Evolutionary conservation across 768 basidiomycete species (phyloP).

Genomic region (Russula foetens): DNA sequence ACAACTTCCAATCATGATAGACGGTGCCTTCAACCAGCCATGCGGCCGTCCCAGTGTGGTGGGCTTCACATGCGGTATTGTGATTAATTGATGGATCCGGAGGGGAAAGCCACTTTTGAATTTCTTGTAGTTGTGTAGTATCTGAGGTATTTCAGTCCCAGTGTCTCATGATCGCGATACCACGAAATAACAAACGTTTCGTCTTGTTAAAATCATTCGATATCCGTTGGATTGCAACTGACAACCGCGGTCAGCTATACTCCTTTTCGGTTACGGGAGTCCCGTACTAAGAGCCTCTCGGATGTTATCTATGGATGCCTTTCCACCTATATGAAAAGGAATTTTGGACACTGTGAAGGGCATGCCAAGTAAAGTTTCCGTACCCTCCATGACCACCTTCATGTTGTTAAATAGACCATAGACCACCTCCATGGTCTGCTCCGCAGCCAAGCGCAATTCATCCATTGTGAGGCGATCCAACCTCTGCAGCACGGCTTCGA

Average conservation of each 20-base stretch:
- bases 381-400: constrained; percentile 1
- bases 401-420: neutral
- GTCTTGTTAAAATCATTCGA: neutral
- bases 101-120: neutral
- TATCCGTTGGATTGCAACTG: neutral
- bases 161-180: neutral
- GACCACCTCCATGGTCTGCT: neutral
- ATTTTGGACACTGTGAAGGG: neutral
- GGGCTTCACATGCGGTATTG: neutral
- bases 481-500: neutral
- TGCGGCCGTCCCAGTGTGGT: neutral
- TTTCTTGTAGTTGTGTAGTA: neutral
- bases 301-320: constrained; percentile 1
- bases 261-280: no score
- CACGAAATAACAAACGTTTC: neutral
- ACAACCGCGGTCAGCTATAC: neutral
- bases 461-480: constrained; percentile 3
- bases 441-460: neutral
- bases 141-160: neutral
- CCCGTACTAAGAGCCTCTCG: neutral
- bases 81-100: constrained; percentile 3
- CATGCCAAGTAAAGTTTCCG: neutral
- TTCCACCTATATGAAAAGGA: neutral
- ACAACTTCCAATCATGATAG: constrained; percentile 1
- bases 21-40: neutral